Base-by-base conservation (phyloP, 306 rosid genomes). In the Trifolium repens region DNA sequence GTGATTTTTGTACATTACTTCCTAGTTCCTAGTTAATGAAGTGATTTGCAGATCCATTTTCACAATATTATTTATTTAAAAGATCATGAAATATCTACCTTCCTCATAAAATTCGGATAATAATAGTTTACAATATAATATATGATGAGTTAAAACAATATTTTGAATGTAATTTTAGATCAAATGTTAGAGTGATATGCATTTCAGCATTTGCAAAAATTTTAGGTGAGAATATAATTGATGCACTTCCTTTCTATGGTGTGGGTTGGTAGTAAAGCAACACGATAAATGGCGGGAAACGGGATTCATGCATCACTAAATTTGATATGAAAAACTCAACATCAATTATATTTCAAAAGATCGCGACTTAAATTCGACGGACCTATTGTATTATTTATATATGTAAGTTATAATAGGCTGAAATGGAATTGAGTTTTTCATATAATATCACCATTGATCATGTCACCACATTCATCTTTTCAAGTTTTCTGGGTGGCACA, bases 1-100 rank as follows among this genome's bases (percentile, higher is more conserved):
- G 98, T 91, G 75, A 78, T 71, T 77, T 83, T 76, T 37, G 16
- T 39, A 58, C 59, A 22, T 79, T 67, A 40, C 27, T 62, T 62
- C 44, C 26, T 69, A 68, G 64, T 62, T 62, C 43, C 34, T 64
- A 68, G 64, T 2, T 9, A 67, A 43, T 5, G 50, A 84, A 84
- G 55, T 58, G 55, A 49, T 59, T 30, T 22, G 24, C 26, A 58
- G 19, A 32, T 78, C 50, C 70, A 70, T 55, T 62, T 78, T 69
- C 43, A 26, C 12, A 19, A 22, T 40, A 22, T 9, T 22, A 55
- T 52, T 16, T 61, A 12, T 26, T 5, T 7, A 3, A 9, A 52
- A 71, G 17, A 37, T 8, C 14, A 16, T 60, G 26, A n/a, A 19
- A 64, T 40, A 68, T 63, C 46, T 19, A 13, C 40, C 24, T 6